Percentiles rank a stretch among this genome's conserved stretches.
Evolutionary conservation across 495 filamentous ascomycete genomes (phyloP).

Genomic region (Jackrogersella multiformis): DNA sequence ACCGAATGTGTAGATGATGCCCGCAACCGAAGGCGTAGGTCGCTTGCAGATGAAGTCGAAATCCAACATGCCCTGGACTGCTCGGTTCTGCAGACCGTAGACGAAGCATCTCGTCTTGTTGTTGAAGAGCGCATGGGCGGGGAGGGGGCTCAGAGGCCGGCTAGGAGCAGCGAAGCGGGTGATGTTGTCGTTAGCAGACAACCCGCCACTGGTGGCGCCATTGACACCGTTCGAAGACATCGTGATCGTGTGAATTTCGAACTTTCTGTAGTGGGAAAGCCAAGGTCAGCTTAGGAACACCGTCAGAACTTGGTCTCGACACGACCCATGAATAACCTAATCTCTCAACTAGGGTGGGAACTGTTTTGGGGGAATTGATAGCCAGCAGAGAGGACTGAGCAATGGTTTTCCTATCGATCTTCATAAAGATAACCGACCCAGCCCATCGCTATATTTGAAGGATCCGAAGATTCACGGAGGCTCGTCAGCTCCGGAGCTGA

Average conservation of each 20-base stretch:
- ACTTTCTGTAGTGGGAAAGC: slow-evolving; percentile 9
- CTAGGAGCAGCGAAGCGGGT: slow-evolving; percentile 93
- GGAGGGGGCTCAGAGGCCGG: slow-evolving; percentile 86
- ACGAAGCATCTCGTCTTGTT: slow-evolving; percentile 99
- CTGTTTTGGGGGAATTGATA: not conserved
- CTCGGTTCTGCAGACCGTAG: slow-evolving; percentile 96
- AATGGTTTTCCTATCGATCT: slow-evolving; percentile 3
- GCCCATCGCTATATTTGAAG: slow-evolving; percentile 13
- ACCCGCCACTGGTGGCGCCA: slow-evolving; percentile 50
- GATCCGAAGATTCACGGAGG: slow-evolving; percentile 24
- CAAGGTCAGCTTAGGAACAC: slow-evolving; percentile 16
- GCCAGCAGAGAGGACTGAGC: not conserved
- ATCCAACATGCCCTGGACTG: slow-evolving; percentile 99
- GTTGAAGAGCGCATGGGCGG: slow-evolving; percentile 90
- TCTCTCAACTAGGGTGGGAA: not conserved
- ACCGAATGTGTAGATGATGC: slow-evolving; percentile 99
- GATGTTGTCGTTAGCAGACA: slow-evolving; percentile 97
- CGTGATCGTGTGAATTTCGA: slow-evolving; percentile 33
- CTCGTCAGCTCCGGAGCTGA: slow-evolving; percentile 9
- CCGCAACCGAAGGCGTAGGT: slow-evolving; percentile 92
- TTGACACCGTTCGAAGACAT: slow-evolving; percentile 61
- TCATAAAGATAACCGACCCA: slow-evolving; percentile 5
- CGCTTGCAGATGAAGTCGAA: slow-evolving; percentile 99
- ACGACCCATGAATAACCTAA: not conserved
- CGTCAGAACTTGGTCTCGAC: not conserved